A percentile compares a stretch with the other conserved stretches of the same genome.
Conservation (phyloP, 805 yeast genomes). For the Kurtzmaniella cleridarum region DNA sequence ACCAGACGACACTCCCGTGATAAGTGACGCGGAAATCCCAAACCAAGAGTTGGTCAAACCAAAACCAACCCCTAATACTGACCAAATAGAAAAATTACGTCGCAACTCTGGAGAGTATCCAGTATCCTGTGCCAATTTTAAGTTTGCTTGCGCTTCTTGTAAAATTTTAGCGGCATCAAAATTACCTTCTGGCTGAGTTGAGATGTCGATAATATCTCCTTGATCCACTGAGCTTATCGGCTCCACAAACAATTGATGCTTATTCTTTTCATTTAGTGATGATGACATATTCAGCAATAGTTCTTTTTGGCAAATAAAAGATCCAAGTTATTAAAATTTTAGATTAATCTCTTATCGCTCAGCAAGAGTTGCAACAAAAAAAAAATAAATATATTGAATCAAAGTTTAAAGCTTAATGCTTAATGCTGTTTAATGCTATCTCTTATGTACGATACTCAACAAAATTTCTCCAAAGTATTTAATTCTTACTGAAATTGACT, state of each 20-base stretch:
- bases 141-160: constrained; percentile 15
- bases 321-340: neutral
- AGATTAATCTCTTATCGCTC: no score
- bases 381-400: no score
- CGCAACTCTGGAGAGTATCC: constrained; percentile 28
- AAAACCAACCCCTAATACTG: constrained; percentile 54
- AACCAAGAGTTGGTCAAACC: constrained; percentile 60
- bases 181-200: neutral
- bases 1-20: constrained; percentile 51
- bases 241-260: neutral
- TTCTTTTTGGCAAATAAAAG: neutral
- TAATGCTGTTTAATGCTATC: no score
- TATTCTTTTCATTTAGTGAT: neutral
- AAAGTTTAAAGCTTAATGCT: no score
- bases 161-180: constrained; percentile 5
- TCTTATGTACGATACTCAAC: no score
- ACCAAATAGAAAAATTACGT: constrained; percentile 33
- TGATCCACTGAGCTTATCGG: constrained; percentile 1
- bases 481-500: no score
- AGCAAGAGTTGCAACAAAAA: no score
- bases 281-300: no score
- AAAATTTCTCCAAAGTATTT: no score
- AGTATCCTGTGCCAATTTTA: constrained; percentile 22
- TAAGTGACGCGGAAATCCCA: constrained; percentile 52
- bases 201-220: neutral